A percentile compares a stretch with the other conserved stretches of the same genome.
Conservation (phyloP, 352 stramenopile genomes). For the Phytophthora nicotianae region DNA sequence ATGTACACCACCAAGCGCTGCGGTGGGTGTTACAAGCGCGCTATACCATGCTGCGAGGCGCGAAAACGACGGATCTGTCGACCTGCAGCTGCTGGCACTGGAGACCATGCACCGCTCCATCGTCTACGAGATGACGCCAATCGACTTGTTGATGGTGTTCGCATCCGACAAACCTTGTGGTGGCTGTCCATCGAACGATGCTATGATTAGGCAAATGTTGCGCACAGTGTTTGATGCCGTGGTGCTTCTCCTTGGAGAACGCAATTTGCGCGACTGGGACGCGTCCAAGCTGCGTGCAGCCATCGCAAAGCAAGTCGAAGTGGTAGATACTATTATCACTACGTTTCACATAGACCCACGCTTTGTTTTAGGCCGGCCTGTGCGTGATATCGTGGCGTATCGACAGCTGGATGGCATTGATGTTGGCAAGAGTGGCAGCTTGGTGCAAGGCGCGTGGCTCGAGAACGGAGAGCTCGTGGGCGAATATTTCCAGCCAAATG, state of each 20-base stretch:
- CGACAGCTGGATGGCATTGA: constrained; percentile 21
- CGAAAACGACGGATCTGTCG: constrained; percentile 13
- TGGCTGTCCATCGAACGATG: constrained; percentile 7
- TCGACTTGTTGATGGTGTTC: constrained; percentile 43
- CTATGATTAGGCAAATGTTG: constrained; percentile 33
- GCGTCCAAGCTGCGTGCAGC: constrained; percentile 42
- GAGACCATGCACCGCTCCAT: constrained; percentile 37
- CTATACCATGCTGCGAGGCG: constrained; percentile 52
- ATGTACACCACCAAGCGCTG: constrained; percentile 46
- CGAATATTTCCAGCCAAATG: constrained; percentile 18
- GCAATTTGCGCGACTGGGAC: constrained; percentile 30
- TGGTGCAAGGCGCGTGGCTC: constrained; percentile 33
- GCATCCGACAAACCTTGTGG: constrained; percentile 30
- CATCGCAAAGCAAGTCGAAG: constrained; percentile 36
- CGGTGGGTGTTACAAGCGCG: constrained; percentile 51
- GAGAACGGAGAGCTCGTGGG: constrained; percentile 28
- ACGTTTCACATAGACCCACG: constrained; percentile 24
- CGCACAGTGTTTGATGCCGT: constrained; percentile 27
- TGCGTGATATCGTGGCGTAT: constrained; percentile 21
- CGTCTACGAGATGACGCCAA: constrained; percentile 36
- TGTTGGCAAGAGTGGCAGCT: constrained; percentile 13
- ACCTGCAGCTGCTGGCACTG: constrained; percentile 33
- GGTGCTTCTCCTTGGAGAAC: constrained; percentile 27
- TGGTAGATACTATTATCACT: constrained; percentile 41
- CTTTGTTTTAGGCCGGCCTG: constrained; percentile 37